Evolutionary conservation across 257 asterid species (phyloP), one percentile per base, ranked within the genome.

Genomic region (Ehretia macrophylla): DNA sequence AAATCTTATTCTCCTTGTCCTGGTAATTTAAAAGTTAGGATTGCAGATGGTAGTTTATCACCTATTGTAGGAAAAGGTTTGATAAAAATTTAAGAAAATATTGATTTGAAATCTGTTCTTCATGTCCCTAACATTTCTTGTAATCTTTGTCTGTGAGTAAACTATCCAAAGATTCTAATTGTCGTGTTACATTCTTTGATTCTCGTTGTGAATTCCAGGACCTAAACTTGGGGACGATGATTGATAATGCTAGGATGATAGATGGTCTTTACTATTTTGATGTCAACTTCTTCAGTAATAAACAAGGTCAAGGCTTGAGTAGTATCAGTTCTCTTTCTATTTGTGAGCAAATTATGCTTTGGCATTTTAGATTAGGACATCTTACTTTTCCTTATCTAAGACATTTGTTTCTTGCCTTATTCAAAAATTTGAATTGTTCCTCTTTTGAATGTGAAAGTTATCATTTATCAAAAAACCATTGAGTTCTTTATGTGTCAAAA

Each of bases 281-380:
- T 3, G 56, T 27, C 0, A 55, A n/a, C 8, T 10, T 35, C 18
- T 11, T 11, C 32, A 14, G 52, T 42, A 48, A 46, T 18, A 12
- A n/a, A 50, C 17, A 32, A n/a, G 67, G 17, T 32, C 47, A 20
- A 45, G 11, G 14, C 8, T 42, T 14, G 1, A 42, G 47, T 42
- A 42, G 47, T 42, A 8, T 16, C 3, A 8, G 9, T 12, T 50
- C 62, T 21, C 6, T 0, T 51, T 10, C 11, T 22, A 10, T 23
- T 6, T 1, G 27, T 5, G 49, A 58, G 17, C 11, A 40, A 21
- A 35, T 68, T 12, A 27, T 52, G 63, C 40, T 55, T 22, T 55
- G 45, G 58, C 46, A 21, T 20, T 32, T 23, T 47, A 17, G 63
- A 4, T 21, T 61, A 14, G 47, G 68, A n/a, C 73, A 68, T 55